A percentile compares a stretch with the other conserved stretches of the same genome.
Conservation (phyloP, 2,329 filamentous ascomycete genomes). For the Xylaria sp. region DNA sequence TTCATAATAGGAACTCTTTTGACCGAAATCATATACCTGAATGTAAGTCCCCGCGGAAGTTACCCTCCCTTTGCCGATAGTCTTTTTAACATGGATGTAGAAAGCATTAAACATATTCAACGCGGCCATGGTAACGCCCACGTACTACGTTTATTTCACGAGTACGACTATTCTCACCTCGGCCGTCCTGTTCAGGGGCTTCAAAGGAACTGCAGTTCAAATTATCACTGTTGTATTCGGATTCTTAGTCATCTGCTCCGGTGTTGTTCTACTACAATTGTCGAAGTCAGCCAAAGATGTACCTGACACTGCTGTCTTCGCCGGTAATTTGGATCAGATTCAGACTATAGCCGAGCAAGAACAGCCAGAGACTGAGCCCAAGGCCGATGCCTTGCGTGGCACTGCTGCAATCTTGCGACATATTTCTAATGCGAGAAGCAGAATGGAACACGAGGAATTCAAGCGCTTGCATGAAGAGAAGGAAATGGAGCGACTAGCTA, state of each 20-base stretch:
- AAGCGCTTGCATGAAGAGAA: slow-evolving; percentile 84
- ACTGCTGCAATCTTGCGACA: slow-evolving; percentile 87
- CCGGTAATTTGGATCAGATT: slow-evolving; percentile 92
- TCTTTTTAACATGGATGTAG: slow-evolving; percentile 63
- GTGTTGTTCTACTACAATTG: slow-evolving; percentile 92
- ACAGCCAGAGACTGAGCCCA: slow-evolving; percentile 95
- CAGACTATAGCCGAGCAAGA: slow-evolving; percentile 95
- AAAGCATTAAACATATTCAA: slow-evolving; percentile 99
- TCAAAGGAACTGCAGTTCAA: slow-evolving; percentile 83
- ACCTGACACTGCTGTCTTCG: slow-evolving; percentile 90
- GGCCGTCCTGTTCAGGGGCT: slow-evolving; percentile 89
- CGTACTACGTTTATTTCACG: slow-evolving; percentile 99
- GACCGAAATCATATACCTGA: slow-evolving; percentile 94
- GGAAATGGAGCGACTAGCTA: slow-evolving; percentile 73
- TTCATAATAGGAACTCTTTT: slow-evolving; percentile 91
- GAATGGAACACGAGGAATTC: slow-evolving; percentile 83
- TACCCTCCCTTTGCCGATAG: background rate
- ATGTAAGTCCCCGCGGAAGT: slow-evolving; percentile 70
- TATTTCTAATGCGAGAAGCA: slow-evolving; percentile 78
- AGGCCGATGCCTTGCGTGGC: slow-evolving; percentile 94
- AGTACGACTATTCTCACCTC: slow-evolving; percentile 95
- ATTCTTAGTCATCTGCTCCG: slow-evolving; percentile 92
- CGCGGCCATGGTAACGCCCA: slow-evolving; percentile 94
- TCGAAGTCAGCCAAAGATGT: slow-evolving; percentile 99
- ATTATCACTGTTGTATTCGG: slow-evolving; percentile 93